Evolutionary conservation across 2,329 filamentous ascomycete species (phyloP), one percentile per base, ranked within the genome.

Genomic region (Talaromyces sp.): DNA sequence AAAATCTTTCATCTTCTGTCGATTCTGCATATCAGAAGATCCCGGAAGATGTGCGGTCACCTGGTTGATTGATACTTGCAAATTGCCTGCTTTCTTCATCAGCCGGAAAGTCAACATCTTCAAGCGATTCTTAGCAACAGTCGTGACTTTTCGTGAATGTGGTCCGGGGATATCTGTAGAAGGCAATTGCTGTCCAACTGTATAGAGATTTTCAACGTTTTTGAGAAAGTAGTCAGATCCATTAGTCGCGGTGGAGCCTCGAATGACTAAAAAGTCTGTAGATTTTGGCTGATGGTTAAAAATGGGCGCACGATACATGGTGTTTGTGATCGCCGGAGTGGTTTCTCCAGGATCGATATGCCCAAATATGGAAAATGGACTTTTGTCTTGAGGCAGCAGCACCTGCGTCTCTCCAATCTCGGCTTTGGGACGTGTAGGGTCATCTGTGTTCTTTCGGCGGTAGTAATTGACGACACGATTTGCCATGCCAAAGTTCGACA

Each of bases 401-500:
- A 96, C 88, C 55, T 90, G 88, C 2, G 91, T 90, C 77, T 99
- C 95, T 63, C 95, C 95, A 65, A 99, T 84, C 3, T 96, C 92
- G 64, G 83, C 76, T 79, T 92, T 96, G 0, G 91, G 90, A 1
- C 91, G 84, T 59, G 86, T 83, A 56, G 87, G 85, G 65, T 95
- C 91, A 52, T 96, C 91, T 37, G 78, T 85, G 72, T 92, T 90
- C 70, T 92, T 92, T 64, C 93, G 87, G 42, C 92, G 90, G 73
- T 97, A 97, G 76, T 98, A 99, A 76, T 99, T 98, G 80, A 98
- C 92, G 63, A 99, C 85, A 60, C 92, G 90, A 74, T 89, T 96
- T 59, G 93, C 93, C 95, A 99, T 99, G 67, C 93, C 95, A 71
- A 97, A 96, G 72, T 96, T 97, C 48, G 93, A 97, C 65, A 99